Evolutionary conservation across 495 filamentous ascomycete genomes (phyloP), one percentile per base, ranked within the genome.

Genomic region (Xanthoparmelia taractica): DNA sequence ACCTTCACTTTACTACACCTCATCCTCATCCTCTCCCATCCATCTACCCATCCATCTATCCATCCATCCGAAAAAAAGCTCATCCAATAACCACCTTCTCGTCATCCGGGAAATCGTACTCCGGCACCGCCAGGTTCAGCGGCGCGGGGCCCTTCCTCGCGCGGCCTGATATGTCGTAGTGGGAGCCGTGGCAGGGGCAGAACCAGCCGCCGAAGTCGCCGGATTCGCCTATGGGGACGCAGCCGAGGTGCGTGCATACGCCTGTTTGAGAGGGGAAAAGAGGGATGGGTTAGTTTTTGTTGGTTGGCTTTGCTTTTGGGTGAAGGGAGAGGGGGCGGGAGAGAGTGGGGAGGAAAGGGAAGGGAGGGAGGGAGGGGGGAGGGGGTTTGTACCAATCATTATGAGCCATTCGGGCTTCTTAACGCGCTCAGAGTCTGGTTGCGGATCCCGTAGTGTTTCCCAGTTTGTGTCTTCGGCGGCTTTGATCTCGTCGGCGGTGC

Each of bases 171-270:
- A 99, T 96, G 78, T 99, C 94, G 84, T 99, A 99, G 82, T 99
- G 94, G 62, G 92, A 96, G 74, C 94, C 94, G 84, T 99, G 94
- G 87, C 94, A 99, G 65, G 94, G 94, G 82, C 94, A 99, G 87
- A 99, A 99, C 94, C 94, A 99, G 72, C 94, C 94, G 71, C 94
- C 94, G 75, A 80, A 99, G 76, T 99, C 95, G 74, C 94, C 94
- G 65, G 94, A 88, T 82, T 99, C 94, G 74, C 94, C 94, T 76
- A 99, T 97, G 67, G 94, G 94, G 60, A 99, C 94, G 81, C 94
- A 99, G 76, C 94, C 94, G 71, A 99, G 80, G 77, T 99, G 94
- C 71, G 94, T 99, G 87, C 94, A 99, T 76, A 99, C 92, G 76
- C 91, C 90, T 93, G 65, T 56, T 11, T 27, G 25, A 29, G 29